Percentiles rank a stretch among this genome's conserved stretches.
These are phyloP conservation scores for Dioszegia aurantiaca DNA, from an alignment of 768 basidiomycete genomes.

Conservation along the genomic window DNA sequence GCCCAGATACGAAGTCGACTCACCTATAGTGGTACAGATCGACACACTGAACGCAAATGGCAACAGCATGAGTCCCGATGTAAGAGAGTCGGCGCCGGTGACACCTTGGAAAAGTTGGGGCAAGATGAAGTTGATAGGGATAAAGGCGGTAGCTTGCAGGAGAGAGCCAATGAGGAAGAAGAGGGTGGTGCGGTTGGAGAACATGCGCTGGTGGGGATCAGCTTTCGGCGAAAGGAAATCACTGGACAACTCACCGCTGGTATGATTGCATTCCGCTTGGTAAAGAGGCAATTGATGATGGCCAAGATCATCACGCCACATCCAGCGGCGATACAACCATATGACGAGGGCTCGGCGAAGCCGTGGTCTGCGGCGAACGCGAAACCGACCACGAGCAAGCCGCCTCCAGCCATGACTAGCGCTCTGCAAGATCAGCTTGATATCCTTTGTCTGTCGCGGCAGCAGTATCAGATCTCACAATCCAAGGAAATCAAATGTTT, in stretches of 20 bases:
- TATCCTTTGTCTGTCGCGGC: background rate
- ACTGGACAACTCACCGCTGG: slow-evolving; percentile 48
- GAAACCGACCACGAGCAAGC: slow-evolving; percentile 53
- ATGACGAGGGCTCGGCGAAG: slow-evolving; percentile 43
- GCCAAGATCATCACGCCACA: slow-evolving; percentile 20
- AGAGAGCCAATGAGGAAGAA: slow-evolving; percentile 45
- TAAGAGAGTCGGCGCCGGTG: slow-evolving; percentile 26
- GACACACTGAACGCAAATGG: slow-evolving; percentile 42
- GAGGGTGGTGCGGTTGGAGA: slow-evolving; percentile 50
- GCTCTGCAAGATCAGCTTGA: slow-evolving; percentile 25
- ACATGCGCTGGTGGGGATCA: slow-evolving; percentile 32
- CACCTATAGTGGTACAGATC: slow-evolving; percentile 37
- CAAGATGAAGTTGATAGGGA: slow-evolving; percentile 39
- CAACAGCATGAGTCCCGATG: slow-evolving; percentile 41
- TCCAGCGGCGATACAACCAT: slow-evolving; percentile 51
- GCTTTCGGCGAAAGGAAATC: background rate
- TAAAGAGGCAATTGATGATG: slow-evolving; percentile 42
- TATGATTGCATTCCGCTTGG: slow-evolving; percentile 53
- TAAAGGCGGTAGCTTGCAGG: slow-evolving; percentile 43
- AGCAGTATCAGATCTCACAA: slow-evolving; percentile 28
- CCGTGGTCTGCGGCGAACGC: slow-evolving; percentile 50
- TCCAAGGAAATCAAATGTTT: slow-evolving; percentile 54
- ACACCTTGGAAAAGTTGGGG: slow-evolving; percentile 48
- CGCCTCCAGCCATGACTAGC: slow-evolving; percentile 50
- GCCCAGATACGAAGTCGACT: slow-evolving; percentile 11